Conservation (phyloP, 2,329 filamentous ascomycete species). For the Penicillium palitans region DNA sequence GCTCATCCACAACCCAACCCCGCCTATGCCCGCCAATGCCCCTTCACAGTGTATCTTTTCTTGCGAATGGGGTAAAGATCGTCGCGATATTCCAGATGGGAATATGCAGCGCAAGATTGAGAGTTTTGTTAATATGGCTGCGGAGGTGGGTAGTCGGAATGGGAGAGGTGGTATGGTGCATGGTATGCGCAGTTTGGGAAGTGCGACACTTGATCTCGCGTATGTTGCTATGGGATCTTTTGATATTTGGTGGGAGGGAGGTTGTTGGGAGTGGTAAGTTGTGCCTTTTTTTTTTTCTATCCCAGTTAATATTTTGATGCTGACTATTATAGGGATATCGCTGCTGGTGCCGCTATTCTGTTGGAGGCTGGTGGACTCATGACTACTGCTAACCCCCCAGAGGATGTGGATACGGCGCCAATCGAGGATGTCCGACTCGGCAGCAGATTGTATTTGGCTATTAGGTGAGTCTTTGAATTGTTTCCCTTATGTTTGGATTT, state of each 20-base stretch:
- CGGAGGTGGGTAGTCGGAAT: conserved; percentile 61
- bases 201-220: conserved; percentile 71
- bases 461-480: conserved; percentile 50
- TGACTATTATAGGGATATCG: conserved; percentile 59
- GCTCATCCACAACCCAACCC: conserved; percentile 61
- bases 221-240: conserved; percentile 74
- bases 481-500: neutral
- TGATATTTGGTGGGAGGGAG: conserved; percentile 82
- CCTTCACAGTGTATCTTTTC: conserved; percentile 70
- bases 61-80: conserved; percentile 79
- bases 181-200: conserved; percentile 69
- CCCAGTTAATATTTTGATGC: neutral
- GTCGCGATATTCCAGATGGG: conserved; percentile 63
- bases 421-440: conserved; percentile 65
- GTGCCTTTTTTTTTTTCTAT: neutral
- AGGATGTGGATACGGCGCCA: conserved; percentile 54
- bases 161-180: conserved; percentile 79
- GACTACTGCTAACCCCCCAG: conserved; percentile 71
- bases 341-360: conserved; percentile 71
- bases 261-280: conserved; percentile 73
- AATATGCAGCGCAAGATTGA: conserved; percentile 72
- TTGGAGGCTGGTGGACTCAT: conserved; percentile 72
- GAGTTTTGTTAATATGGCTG: conserved; percentile 73
- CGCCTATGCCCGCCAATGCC: conserved; percentile 63
- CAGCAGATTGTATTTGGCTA: conserved; percentile 69